Base-by-base conservation (phyloP, 495 filamentous ascomycete species). In the Eremomyces bilateralis region DNA sequence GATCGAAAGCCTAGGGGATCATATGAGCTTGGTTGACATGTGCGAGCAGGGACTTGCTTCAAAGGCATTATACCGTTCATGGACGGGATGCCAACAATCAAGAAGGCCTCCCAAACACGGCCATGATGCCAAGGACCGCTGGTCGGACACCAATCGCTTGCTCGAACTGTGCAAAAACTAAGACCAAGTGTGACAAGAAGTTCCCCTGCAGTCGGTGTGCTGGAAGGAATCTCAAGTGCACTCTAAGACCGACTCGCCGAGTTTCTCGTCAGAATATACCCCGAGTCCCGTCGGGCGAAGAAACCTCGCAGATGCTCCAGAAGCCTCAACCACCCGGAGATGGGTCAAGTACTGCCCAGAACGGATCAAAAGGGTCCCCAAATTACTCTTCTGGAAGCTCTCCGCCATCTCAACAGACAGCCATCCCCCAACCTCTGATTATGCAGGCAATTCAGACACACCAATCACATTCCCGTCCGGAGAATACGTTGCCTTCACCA, bases 161-260 rank as follows among this genome's bases (percentile, higher is more conserved):
- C 45, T 52, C 44, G 38, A 59, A 59, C 27, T 59, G 55, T 31
- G 55, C 55, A 2, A 57, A 57, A 38, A 57, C 54, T 0, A 59
- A 59, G 52, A 72, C 69, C 3, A 67, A 63, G n/a, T 77, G 72
- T 44, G 72, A 77, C 44, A 75, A 75, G 50, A 59, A 59, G 48
- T 60, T 69, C 8, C 70, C 71, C 6, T 73, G 69, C 46, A 58
- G 59, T 28, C 54, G 69, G 38, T 73, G 69, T 44, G 47, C 59
- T 1, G 61, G 63, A 18, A 64, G 72, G 45, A 65, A 65, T 43
- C 55, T 73, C 10, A 37, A 52, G 11, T 76, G 69, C 42, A 58
- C 57, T 25, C 48, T 65, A 15, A 53, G 69, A 11, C 68, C 60
- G 36, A 69, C 69, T 3, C 58, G 69, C 4, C 56, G 67, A 31